Evolutionary conservation across 768 basidiomycete species (phyloP), one percentile per base, ranked within the genome.

Genomic region (Russula ochroleuca): DNA sequence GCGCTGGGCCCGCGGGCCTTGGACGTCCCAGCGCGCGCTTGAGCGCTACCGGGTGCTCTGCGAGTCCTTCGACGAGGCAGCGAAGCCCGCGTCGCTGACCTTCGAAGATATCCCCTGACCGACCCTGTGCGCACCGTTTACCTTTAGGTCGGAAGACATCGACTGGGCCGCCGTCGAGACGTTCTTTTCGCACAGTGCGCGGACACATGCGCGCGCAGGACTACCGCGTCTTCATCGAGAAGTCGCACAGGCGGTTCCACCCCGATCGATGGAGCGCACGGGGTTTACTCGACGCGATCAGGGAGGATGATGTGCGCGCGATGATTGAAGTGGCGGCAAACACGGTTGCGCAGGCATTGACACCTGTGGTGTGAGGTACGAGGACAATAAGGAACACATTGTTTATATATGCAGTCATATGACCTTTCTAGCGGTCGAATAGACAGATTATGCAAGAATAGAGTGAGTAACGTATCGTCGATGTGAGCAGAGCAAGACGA

Each of bases 81-180:
- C 80, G 3, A 66, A 75, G 41, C 78, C 79, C 23, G 73, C 78
- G 15, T 82, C 84, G 3, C 72, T 90, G n/a, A 72, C 78, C 3
- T 84, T 85, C 63, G 81, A 84, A 50, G 79, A 79, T 45, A 77
- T 93, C 35, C 89, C 90, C 0, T 93, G 90, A 91, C 91, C 91
- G 2, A 83, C 86, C 15, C 72, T 92, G 40, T 76, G 77, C 53
- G 73, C 80, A 23, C 86, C 86, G 2, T 71, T 75, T 21, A 69
- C 72, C 25, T 81, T 85, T 62, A 78, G 79, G 7, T 73, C 87
- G 1, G 83, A 87, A 66, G 86, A 90, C 65, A 79, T 92, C 50
- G 84, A 86, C 61, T 90, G 86, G 85, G 73, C 78, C 14, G 77
- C 85, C 0, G 89, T 92, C 53, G 87, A 89, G 70, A 75, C 75